Evolutionary conservation across 768 basidiomycete species (phyloP), one percentile per base, ranked within the genome.

Genomic region (Boletellus sp.): DNA sequence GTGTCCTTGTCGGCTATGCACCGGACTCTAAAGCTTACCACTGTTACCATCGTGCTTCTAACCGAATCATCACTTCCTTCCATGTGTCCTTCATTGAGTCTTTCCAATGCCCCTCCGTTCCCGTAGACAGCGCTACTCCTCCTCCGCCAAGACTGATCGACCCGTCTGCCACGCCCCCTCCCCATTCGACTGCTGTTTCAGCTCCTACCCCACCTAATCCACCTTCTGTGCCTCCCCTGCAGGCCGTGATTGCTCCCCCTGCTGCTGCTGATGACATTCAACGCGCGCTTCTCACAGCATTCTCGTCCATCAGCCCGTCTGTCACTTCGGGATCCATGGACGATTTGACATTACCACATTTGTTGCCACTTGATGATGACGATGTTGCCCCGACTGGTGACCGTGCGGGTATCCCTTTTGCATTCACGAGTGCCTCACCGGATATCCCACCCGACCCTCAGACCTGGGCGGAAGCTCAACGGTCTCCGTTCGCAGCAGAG

Each of bases 391-490:
- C n/a, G n/a, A n/a, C n/a, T n/a, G n/a, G n/a, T n/a, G n/a, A n/a
- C n/a, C n/a, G n/a, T n/a, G n/a, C n/a, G n/a, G n/a, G 16, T 39
- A 6, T 39, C 12, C 38, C 22, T 39, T 17, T 23, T 17, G 38
- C 22, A 6, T 23, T 23, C 23, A 17, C 20, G 16, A 8, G 9
- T 33, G 13, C 31, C 28, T n/a, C n/a, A n/a, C 12, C 31, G 42
- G 23, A 8, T 2, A 33, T 20, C 31, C 31, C 10, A 2, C 42
- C 4, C 33, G 61, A 65, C 22, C 65, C 66, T 1, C 22, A 32
- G 4, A 51, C 54, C 0, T 57, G 50, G 17, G 19, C 28, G 1
- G 61, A 66, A n/a, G 15, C 64, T 65, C 7, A 51, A 46, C 36
- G 33, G 0, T 50, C 48, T 2, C 57, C 55, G 0, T 56, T 58